These are phyloP conservation scores for Aspergillus pseudoviridinutans DNA, from an alignment of 2,329 filamentous ascomycete species.

Conservation along the genomic window DNA sequence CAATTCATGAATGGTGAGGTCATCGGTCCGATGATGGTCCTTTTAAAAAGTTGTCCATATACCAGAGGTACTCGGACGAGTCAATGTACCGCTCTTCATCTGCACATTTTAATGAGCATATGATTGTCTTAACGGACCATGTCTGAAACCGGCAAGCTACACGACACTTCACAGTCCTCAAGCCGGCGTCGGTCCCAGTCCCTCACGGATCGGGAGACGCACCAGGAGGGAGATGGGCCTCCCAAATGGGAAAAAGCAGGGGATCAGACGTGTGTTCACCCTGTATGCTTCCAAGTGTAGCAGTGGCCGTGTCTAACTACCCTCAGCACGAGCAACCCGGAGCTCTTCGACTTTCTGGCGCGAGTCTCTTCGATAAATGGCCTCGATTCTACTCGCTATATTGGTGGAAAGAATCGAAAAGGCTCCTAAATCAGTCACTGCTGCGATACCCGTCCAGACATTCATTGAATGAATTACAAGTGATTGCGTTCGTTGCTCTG, in stretches of 20 bases:
- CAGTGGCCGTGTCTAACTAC: not conserved
- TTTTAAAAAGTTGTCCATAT: not conserved
- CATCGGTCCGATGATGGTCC: not conserved
- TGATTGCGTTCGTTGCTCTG: no score
- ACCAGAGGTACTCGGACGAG: not conserved
- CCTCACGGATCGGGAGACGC: not conserved
- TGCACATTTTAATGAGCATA: not conserved
- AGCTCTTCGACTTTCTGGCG: not conserved
- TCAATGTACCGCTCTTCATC: no score
- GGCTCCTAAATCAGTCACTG: not conserved
- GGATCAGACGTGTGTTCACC: not conserved
- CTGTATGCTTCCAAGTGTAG: not conserved
- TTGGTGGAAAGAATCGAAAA: not conserved
- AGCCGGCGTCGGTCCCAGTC: not conserved
- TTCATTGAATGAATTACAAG: no score
- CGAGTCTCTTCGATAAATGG: not conserved
- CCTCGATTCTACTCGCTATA: not conserved
- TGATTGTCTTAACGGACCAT: not conserved
- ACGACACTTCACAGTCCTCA: not conserved
- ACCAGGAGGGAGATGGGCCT: not conserved
- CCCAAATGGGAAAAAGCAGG: not conserved
- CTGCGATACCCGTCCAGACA: no score
- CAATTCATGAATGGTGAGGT: not conserved
- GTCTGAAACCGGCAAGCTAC: not conserved
- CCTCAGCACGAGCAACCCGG: not conserved